These are phyloP conservation scores for Ceratocystis smalleyi DNA, from an alignment of 2,329 filamentous ascomycete genomes.

Conservation along the genomic window DNA sequence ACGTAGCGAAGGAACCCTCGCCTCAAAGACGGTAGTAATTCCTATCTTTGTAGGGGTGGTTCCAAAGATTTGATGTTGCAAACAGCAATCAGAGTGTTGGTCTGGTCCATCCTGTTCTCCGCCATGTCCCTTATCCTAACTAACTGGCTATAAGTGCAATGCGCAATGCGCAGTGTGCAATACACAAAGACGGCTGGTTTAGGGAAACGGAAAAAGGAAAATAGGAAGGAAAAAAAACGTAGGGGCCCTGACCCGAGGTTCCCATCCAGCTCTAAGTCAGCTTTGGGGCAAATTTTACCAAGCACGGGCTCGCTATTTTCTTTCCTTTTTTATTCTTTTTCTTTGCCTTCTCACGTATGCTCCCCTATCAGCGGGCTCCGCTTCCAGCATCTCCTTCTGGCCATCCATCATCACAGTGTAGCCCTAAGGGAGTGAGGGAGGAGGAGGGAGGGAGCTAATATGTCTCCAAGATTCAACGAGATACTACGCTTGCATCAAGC, in stretches of 20 bases:
- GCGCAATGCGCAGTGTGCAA: too few relatives aligned
- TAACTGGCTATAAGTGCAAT: too few relatives aligned
- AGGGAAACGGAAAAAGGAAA: neutral
- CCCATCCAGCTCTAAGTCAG: neutral
- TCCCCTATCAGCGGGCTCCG: neutral
- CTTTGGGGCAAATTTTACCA: neutral
- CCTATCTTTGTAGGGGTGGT: too few relatives aligned
- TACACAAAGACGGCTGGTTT: too few relatives aligned
- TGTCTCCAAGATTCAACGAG: neutral
- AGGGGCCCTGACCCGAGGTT: neutral
- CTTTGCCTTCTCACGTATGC: neutral
- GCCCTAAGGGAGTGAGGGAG: neutral
- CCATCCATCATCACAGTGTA: neutral
- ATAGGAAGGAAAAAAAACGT: neutral
- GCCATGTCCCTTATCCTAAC: neutral
- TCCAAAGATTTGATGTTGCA: neutral
- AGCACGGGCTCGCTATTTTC: neutral
- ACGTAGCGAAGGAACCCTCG: too few relatives aligned
- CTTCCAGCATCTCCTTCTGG: neutral
- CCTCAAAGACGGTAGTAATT: too few relatives aligned
- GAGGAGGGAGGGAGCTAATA: neutral
- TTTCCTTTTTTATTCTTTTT: neutral
- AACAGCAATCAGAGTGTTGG: neutral
- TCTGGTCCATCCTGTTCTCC: neutral
- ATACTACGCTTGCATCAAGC: neutral